phyloP scores from a whole-genome alignment of 1,139 yeast genomes.

The Nakaseomyces glabratus region DNA sequence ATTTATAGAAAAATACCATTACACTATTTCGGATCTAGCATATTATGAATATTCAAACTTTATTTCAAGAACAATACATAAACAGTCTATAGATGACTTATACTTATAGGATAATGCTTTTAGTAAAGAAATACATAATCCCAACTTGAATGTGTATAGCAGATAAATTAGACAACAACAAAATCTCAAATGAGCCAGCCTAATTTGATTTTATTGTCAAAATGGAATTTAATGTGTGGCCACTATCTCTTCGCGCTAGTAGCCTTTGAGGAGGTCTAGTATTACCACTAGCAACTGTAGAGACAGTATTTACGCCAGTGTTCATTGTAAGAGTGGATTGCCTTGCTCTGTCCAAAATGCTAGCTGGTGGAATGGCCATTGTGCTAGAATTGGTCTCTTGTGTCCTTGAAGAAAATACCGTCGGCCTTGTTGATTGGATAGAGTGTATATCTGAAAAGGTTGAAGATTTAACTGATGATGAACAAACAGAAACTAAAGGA shows the following conservation, averaged over 20 bases:
- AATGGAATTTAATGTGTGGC: constrained; percentile 15
- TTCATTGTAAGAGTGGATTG: constrained; percentile 5
- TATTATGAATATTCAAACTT: too few relatives aligned
- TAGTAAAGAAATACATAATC: too few relatives aligned
- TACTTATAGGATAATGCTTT: too few relatives aligned
- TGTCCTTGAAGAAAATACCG: constrained; percentile 39
- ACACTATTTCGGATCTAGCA: too few relatives aligned
- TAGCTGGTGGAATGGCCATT: constrained; percentile 57
- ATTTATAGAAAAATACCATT: too few relatives aligned
- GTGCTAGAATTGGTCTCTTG: constrained; percentile 53
- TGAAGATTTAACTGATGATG: constrained; percentile 36
- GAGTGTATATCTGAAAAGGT: constrained; percentile 32
- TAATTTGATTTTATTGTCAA: constrained; percentile 18
- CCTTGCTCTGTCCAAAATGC: constrained; percentile 45
- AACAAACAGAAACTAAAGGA: constrained; percentile 45
- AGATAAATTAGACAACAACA: too few relatives aligned
- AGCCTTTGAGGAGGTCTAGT: constrained; percentile 8
- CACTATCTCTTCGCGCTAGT: constrained; percentile 15
- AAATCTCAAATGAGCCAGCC: too few relatives aligned
- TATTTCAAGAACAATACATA: too few relatives aligned
- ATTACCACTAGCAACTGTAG: constrained; percentile 6
- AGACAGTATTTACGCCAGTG: constrained; percentile 7
- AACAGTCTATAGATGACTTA: too few relatives aligned
- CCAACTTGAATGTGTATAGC: too few relatives aligned
- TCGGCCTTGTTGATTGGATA: constrained; percentile 35